These are phyloP conservation scores for Trametes versicolor DNA, from an alignment of 1,284 basidiomycete species.

Conservation along the genomic window DNA sequence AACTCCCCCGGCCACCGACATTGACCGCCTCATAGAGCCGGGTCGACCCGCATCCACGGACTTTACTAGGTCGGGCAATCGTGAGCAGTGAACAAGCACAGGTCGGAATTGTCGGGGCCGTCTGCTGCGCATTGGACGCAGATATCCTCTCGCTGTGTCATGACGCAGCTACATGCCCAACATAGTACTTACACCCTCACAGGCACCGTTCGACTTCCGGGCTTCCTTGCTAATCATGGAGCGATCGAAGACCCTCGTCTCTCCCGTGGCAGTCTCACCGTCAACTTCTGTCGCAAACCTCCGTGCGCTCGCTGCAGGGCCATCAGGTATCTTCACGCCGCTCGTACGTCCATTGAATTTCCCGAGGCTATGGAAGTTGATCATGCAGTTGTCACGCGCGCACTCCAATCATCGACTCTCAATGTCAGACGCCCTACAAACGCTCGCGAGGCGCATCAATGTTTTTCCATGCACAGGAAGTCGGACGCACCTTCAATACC, in stretches of 20 bases:
- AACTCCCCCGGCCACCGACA: not conserved
- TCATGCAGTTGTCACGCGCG: not conserved
- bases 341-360: not conserved
- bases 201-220: not conserved
- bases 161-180: not conserved
- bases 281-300: not conserved
- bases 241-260: not conserved
- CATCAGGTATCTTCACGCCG: conserved; percentile 4
- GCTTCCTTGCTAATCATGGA: not conserved
- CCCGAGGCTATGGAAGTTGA: not conserved
- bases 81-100: not conserved
- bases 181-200: not conserved
- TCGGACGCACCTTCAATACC: not conserved
- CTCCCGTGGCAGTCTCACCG: not conserved
- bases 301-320: not conserved
- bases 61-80: not conserved
- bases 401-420: not conserved
- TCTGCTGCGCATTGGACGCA: not conserved
- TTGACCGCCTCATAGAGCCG: not conserved
- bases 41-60: not conserved
- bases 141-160: no score
- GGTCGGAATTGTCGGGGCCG: not conserved
- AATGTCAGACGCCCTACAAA: not conserved
- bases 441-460: conserved; percentile 4
- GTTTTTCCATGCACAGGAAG: not conserved